phyloP scores from a whole-genome alignment of 768 basidiomycete genomes.

The Mrakia hoshinonis region DNA sequence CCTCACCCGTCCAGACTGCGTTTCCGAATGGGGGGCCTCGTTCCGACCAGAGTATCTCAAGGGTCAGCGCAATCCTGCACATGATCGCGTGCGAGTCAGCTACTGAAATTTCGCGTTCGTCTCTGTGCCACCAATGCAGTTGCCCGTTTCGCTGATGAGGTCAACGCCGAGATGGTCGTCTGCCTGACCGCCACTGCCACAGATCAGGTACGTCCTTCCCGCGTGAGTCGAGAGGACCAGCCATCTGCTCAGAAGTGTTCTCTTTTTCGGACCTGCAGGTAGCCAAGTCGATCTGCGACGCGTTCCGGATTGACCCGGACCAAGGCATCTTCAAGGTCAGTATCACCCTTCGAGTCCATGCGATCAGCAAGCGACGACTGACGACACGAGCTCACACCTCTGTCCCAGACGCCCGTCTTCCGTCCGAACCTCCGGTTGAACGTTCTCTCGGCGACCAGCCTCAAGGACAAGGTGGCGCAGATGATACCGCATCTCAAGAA shows the following conservation, averaged over 20 bases:
- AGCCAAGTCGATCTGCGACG: conserved; percentile 46
- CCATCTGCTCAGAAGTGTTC: not conserved
- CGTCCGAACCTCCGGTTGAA: conserved; percentile 43
- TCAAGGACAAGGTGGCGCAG: conserved; percentile 41
- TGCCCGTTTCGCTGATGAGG: conserved; percentile 47
- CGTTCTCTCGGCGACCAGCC: conserved; percentile 30
- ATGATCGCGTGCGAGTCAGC: not conserved
- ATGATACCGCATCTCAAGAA: conserved; percentile 42
- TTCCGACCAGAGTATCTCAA: conserved; percentile 36
- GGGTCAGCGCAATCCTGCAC: not conserved
- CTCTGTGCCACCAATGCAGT: conserved; percentile 32
- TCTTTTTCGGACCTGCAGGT: conserved; percentile 33
- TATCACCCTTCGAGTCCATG: not conserved
- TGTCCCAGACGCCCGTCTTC: conserved; percentile 43
- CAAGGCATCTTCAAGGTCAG: conserved; percentile 43
- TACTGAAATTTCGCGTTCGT: not conserved
- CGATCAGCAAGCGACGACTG: not conserved
- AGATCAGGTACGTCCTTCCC: conserved; percentile 20
- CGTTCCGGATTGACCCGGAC: conserved; percentile 44
- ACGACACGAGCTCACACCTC: not conserved
- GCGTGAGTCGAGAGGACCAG: not conserved
- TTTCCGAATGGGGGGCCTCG: conserved; percentile 15
- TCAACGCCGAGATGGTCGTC: conserved; percentile 46
- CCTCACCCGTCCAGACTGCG: no score
- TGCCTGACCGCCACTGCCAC: conserved; percentile 49